Base-by-base conservation (phyloP, 768 basidiomycete species). In the Lactarius psammicola region DNA sequence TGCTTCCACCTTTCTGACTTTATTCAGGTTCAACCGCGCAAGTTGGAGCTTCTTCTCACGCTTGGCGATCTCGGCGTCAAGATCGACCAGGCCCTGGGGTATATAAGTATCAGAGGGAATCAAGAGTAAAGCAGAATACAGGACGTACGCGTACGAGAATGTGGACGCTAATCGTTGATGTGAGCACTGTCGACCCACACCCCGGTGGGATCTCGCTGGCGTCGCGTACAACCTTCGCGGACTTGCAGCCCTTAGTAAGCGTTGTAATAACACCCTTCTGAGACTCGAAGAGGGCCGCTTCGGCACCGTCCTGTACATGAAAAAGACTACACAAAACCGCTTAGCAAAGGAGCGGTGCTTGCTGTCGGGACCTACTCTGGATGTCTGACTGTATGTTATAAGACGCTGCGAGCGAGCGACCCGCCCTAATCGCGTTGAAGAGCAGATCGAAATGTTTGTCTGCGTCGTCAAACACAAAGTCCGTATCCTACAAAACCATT, bases 351-450 rank as follows among this genome's bases (percentile, higher is more conserved):
- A 17, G 8, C 4, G 6, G 26, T 13, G 40, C 23, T 53, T n/a
- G 42, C 58, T 18, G 2, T 46, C 28, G 38, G 18, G 9, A 76
- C 85, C 30, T 71, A 92, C 92, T 79, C 74, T 94, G 92, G 23
- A 95, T 88, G 70, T 94, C 89, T 49, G 78, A 86, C 73, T 92
- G 93, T 49, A 99, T 76, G 75, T 89, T 93, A 77, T 97, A 98
- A 6, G 89, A 88, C 3, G 92, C 92, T 20, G 94, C 89, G 44
- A 97, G 79, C 4, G 92, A 95, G 33, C 96, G 87, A 10, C 89
- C 87, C 4, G 89, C 78, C 74, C 87, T 89, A 74, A 97, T 80
- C 2, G 86, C 86, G 38, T 83, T 80, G 75, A 96, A 92, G 26
- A 95, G 88, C 54, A 92, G 81, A 73, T 51, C 92, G 73, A 98